Base-by-base conservation (phyloP, 805 yeast genomes). In the Candida glaebosa region DNA sequence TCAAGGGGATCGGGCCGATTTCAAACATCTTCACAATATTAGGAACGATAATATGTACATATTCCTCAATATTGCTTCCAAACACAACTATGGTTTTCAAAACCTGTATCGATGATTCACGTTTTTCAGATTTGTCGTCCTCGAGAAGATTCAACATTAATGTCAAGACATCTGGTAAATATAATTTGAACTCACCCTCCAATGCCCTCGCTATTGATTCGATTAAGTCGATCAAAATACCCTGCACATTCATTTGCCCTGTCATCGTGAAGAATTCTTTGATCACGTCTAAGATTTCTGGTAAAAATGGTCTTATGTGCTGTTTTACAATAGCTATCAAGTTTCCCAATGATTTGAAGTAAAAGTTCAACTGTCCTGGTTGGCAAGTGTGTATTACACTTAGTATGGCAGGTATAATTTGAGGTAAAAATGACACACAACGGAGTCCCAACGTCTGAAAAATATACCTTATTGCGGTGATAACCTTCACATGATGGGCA, bases 401-500 rank as follows among this genome's bases (percentile, higher is more conserved):
- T 22, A 88, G 72, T 47, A 93, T 81, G 0, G 95, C 96, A 1
- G 96, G 96, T 22, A 93, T 81, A 9, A 91, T 87, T 43, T 87
- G 87, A 20, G 85, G 85, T 42, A 95, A 65, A 58, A 87, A 91
- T n/a, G 90, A 81, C 12, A 90, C 93, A 61, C 96, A 90, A 42
- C 91, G 80, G 43, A 86, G 69, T 0, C 97, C 96, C 46, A 93
- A 69, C 1, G 95, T 84, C 59, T 86, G 88, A 70, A 90, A 90
- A 35, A 93, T 90, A 51, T 84, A 82, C 78, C 89, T 84, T 33
- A 93, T 84, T 0, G 98, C 95, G 53, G 90, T 96, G n/a, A 90
- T 87, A 19, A 89, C 96, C 15, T 87, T 83, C 2, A 90, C 85
- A 57, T 93, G 98, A 56, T 90, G 96, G 0, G 85, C 71, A 7